Evolutionary conservation across 78 protist genomes (phyloP).

Genomic region (Thecamonas trahens): DNA sequence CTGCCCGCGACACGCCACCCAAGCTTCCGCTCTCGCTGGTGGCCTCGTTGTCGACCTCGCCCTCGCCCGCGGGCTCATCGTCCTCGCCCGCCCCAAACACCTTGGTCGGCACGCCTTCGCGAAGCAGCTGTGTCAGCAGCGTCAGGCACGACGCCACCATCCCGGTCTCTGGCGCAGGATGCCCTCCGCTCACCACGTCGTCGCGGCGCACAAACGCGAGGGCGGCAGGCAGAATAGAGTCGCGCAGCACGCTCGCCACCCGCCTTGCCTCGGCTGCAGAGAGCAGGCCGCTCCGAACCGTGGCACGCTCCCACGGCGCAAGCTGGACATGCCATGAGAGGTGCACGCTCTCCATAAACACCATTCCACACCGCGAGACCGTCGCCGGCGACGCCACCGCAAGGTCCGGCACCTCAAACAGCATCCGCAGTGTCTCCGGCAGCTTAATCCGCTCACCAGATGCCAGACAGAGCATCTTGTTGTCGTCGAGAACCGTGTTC

Average conservation of each 20-base stretch:
- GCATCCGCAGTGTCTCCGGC: constrained; percentile 49
- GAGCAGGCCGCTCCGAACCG: background rate
- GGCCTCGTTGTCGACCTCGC: no score
- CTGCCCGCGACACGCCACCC: no score
- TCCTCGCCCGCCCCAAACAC: no score
- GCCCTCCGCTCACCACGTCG: no score
- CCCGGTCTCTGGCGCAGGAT: no score
- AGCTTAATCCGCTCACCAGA: constrained; percentile 75
- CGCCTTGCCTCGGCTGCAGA: no score
- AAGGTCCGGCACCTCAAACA: constrained; percentile 75
- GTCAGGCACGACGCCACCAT: no score
- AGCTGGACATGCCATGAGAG: constrained; percentile 50
- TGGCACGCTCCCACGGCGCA: constrained; percentile 29
- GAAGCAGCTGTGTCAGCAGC: no score
- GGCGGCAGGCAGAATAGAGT: constrained; percentile 4
- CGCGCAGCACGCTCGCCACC: background rate
- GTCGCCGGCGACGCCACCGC: constrained; percentile 85
- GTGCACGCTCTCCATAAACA: constrained; percentile 50
- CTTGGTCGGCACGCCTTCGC: no score
- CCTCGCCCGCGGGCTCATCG: no score
- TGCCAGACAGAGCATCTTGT: constrained; percentile 77
- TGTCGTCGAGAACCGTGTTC: constrained; percentile 88
- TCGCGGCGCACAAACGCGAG: constrained; percentile 1
- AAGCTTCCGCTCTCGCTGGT: no score
- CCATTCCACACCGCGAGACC: constrained; percentile 79